These are phyloP conservation scores for Aechmea fasciata DNA, from an alignment of 176 grass and related monocot genomes.

Conservation along the genomic window DNA sequence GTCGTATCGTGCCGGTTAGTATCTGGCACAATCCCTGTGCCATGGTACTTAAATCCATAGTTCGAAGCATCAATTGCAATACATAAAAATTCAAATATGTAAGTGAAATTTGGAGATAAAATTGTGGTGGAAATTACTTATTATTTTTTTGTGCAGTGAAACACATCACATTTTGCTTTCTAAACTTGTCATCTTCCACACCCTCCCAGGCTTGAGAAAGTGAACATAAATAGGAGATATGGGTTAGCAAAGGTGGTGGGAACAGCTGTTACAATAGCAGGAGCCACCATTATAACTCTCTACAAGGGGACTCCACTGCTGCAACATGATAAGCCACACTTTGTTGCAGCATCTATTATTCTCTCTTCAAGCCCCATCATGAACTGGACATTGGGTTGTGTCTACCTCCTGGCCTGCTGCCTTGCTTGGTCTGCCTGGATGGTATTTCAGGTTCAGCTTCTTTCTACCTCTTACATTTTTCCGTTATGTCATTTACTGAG, in stretches of 20 bases:
- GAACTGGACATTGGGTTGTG: conserved; percentile 65
- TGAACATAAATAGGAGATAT: conserved; percentile 43
- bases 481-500: not conserved
- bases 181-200: not conserved
- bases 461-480: not conserved
- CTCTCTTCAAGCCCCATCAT: conserved; percentile 29
- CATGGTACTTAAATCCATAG: too few relatives aligned
- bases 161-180: not conserved
- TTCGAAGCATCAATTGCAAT: too few relatives aligned
- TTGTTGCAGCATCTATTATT: conserved; percentile 14
- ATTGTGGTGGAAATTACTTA: too few relatives aligned
- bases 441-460: conserved; percentile 51
- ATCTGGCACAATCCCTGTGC: too few relatives aligned
- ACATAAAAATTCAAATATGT: too few relatives aligned
- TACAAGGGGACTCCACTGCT: conserved; percentile 58
- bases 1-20: too few relatives aligned
- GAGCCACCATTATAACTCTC: conserved; percentile 56
- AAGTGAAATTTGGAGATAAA: too few relatives aligned
- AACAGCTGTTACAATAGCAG: conserved; percentile 49
- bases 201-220: conserved; percentile 38
- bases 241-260: conserved; percentile 58
- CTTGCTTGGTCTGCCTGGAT: conserved; percentile 68
- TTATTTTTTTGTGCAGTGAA: too few relatives aligned
- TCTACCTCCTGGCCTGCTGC: conserved; percentile 58
- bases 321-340: conserved; percentile 23